Evolutionary conservation across 148 eudicot genomes (phyloP).

Genomic region (Oxyria digyna): DNA sequence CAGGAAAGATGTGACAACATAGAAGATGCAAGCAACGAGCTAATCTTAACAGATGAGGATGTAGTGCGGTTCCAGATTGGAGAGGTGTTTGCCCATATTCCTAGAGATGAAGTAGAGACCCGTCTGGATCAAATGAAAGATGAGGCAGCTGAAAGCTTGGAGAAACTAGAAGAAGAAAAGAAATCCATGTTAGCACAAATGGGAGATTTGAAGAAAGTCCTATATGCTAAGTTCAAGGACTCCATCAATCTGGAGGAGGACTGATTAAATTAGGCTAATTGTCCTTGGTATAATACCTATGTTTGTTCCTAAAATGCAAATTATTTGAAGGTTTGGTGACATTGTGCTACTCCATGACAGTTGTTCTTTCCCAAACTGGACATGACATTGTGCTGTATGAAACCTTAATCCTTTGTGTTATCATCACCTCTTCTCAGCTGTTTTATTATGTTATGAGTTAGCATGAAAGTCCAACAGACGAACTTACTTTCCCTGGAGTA

Average conservation of each 20-base stretch:
- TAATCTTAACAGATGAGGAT: constrained; percentile 86
- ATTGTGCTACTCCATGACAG: neutral
- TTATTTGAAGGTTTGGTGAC: neutral
- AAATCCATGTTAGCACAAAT: constrained; percentile 55
- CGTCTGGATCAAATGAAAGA: constrained; percentile 78
- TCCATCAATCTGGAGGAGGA: constrained; percentile 98
- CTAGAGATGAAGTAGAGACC: constrained; percentile 82
- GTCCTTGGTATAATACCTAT: neutral
- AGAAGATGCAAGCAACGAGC: constrained; percentile 89
- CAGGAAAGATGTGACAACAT: constrained; percentile 79
- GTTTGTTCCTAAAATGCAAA: neutral
- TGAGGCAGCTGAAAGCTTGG: constrained; percentile 43
- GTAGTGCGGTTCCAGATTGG: constrained; percentile 88
- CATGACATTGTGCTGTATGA: neutral
- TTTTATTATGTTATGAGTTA: neutral
- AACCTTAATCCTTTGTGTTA: neutral
- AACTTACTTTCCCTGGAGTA: too few species aligned
- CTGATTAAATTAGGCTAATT: constrained; percentile 15
- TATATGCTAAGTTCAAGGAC: constrained; percentile 90
- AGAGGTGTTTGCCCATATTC: constrained; percentile 90
- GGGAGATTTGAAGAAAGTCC: constrained; percentile 71
- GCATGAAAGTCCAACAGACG: neutral
- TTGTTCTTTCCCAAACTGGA: neutral
- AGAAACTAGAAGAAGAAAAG: constrained; percentile 88
- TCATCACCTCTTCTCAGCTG: neutral